Percentiles rank a stretch among this genome's conserved stretches.
Evolutionary conservation across 805 yeast species (phyloP).

Genomic region (Blastobotrys muscicola): DNA sequence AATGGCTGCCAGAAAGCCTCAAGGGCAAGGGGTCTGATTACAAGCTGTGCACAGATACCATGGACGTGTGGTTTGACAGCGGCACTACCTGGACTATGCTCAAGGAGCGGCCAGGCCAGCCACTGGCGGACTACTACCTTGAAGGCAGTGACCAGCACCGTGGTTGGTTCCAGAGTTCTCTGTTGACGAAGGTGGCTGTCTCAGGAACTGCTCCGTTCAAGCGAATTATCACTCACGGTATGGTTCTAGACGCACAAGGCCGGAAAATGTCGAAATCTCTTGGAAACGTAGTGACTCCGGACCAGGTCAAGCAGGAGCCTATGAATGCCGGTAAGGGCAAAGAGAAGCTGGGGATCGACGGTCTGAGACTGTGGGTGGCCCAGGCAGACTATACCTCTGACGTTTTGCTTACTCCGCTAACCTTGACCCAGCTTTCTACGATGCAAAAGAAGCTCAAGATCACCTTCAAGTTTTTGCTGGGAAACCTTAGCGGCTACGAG

Average conservation of each 20-base stretch:
- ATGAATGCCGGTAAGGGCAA: constrained; percentile 41
- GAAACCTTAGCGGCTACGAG: constrained; percentile 48
- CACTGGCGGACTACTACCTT: constrained; percentile 70
- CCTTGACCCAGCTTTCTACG: constrained; percentile 68
- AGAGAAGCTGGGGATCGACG: constrained; percentile 79
- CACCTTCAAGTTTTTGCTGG: constrained; percentile 71
- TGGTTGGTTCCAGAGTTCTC: constrained; percentile 97
- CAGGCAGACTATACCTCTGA: constrained; percentile 81
- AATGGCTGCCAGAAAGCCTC: constrained; percentile 65
- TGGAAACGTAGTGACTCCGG: constrained; percentile 73
- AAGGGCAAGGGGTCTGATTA: constrained; percentile 36
- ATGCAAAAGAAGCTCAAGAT: constrained; percentile 72
- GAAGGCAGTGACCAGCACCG: constrained; percentile 99
- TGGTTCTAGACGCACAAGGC: constrained; percentile 76
- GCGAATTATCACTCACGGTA: constrained; percentile 84
- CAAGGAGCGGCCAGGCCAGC: constrained; percentile 22
- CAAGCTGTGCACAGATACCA: constrained; percentile 72
- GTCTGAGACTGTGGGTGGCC: constrained; percentile 83
- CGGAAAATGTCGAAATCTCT: constrained; percentile 89
- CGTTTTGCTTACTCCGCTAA: constrained; percentile 60
- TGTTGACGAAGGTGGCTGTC: constrained; percentile 63
- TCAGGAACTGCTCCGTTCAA: constrained; percentile 52
- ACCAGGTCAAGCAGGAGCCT: constrained; percentile 40
- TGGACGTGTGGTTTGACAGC: constrained; percentile 99
- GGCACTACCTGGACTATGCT: constrained; percentile 84